A percentile compares a stretch with the other conserved stretches of the same genome.
phyloP scores from a whole-genome alignment of 345 rosid species.

The Eucalyptus cloeziana region DNA sequence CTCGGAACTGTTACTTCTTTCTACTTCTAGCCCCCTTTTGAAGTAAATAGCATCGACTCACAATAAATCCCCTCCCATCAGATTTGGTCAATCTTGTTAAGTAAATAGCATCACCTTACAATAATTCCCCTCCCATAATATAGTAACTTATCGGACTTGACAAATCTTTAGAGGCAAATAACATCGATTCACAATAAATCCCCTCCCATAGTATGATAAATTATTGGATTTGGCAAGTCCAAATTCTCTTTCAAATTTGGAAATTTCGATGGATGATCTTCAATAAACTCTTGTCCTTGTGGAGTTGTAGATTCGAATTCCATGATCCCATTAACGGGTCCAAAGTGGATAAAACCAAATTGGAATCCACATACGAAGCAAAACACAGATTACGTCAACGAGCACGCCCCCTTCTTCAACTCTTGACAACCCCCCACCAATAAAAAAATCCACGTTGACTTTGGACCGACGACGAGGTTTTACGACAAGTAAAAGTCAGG shows the following conservation, averaged over 20 bases:
- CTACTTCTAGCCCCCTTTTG: background rate
- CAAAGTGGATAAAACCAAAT: background rate
- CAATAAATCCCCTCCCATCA: background rate
- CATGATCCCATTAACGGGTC: background rate
- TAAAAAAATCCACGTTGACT: background rate
- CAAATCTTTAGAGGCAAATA: background rate
- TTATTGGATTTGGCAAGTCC: background rate
- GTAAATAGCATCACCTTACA: background rate
- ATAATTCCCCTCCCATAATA: background rate
- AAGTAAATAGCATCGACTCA: background rate
- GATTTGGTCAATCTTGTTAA: background rate
- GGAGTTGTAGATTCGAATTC: background rate
- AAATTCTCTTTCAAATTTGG: background rate
- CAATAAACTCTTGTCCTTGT: background rate
- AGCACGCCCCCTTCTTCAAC: background rate
- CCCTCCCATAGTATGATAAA: background rate
- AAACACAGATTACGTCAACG: background rate
- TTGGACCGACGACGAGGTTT: background rate
- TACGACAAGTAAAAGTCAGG: background rate
- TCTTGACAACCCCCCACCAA: background rate
- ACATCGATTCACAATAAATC: background rate
- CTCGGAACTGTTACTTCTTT: background rate
- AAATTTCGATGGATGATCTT: background rate
- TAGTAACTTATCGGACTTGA: background rate
- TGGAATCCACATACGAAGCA: background rate